Evolutionary conservation across 768 basidiomycete genomes (phyloP).

Genomic region (Russula vinacea): DNA sequence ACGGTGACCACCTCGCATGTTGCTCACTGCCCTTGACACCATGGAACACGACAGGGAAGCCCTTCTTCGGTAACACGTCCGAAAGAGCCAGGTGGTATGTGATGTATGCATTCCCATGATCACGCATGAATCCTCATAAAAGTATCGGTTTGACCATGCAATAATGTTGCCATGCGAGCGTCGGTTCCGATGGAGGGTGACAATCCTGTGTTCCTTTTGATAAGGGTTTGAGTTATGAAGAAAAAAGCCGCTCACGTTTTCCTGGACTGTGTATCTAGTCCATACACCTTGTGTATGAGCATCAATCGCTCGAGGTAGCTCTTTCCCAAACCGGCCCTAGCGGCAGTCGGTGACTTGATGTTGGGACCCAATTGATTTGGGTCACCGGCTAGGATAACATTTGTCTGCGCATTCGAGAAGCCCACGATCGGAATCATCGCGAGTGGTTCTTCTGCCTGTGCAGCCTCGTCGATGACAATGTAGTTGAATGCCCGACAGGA

Average conservation of each 20-base stretch:
- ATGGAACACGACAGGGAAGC: conserved; percentile 39
- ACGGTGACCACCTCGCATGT: conserved; percentile 38
- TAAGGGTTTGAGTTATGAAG: not conserved
- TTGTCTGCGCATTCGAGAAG: conserved; percentile 37
- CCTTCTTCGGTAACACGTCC: conserved; percentile 33
- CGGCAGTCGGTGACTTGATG: conserved; percentile 36
- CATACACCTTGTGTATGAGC: conserved; percentile 35
- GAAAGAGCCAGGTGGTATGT: conserved; percentile 34
- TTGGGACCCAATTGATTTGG: conserved; percentile 41
- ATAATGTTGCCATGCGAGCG: conserved; percentile 43
- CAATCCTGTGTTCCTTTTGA: conserved; percentile 27
- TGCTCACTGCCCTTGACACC: conserved; percentile 37
- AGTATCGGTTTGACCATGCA: conserved; percentile 51
- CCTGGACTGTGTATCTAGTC: conserved; percentile 30
- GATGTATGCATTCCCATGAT: conserved; percentile 32
- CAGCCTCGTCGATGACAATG: conserved; percentile 64
- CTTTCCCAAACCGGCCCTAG: conserved; percentile 32
- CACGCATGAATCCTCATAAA: conserved; percentile 39
- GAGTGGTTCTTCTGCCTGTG: conserved; percentile 58
- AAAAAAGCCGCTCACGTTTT: conserved; percentile 35
- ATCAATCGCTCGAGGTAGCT: conserved; percentile 42
- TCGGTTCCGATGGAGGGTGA: conserved; percentile 23
- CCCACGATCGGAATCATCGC: conserved; percentile 46
- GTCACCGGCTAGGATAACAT: conserved; percentile 41
- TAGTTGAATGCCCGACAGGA: conserved; percentile 55